phyloP scores from a whole-genome alignment of 257 asterid species.

The Gynochthodes officinalis region DNA sequence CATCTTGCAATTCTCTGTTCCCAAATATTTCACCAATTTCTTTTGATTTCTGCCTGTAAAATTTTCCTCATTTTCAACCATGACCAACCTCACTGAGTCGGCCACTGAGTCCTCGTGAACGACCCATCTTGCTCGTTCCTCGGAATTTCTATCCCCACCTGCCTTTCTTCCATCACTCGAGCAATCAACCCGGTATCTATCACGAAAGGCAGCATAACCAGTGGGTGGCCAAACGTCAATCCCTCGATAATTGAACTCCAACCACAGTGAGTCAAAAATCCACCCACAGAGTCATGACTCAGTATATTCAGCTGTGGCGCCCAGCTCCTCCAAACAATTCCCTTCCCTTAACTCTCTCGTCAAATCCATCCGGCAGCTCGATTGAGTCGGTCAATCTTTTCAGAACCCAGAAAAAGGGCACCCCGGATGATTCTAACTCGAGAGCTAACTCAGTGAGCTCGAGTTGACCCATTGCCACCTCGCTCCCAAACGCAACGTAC shows the following conservation, averaged over 20 bases:
- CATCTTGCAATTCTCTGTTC: conserved; percentile 20
- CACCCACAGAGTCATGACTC: conserved; percentile 1
- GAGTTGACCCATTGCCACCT: conserved; percentile 21
- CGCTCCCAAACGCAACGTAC: conserved; percentile 43
- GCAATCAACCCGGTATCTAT: neutral
- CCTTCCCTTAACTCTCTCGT: conserved; percentile 31
- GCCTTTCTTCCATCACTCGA: conserved; percentile 7
- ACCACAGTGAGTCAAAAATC: conserved; percentile 10
- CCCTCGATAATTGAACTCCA: neutral
- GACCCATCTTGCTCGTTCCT: conserved; percentile 32
- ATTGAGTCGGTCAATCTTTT: conserved; percentile 21
- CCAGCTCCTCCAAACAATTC: conserved; percentile 44
- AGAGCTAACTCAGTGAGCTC: conserved; percentile 39
- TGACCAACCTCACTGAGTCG: conserved; percentile 24
- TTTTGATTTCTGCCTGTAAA: conserved; percentile 16
- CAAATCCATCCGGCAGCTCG: conserved; percentile 27
- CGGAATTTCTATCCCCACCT: conserved; percentile 20
- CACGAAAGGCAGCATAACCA: neutral
- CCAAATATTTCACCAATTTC: conserved; percentile 22
- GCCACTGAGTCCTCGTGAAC: conserved; percentile 29
- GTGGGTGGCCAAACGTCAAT: neutral
- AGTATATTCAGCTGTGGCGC: conserved; percentile 35
- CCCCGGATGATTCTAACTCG: conserved; percentile 39
- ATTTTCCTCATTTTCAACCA: conserved; percentile 22
- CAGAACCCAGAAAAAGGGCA: conserved; percentile 38